Base-by-base conservation (phyloP, 2,329 filamentous ascomycete species). In the Cytospora piceae region DNA sequence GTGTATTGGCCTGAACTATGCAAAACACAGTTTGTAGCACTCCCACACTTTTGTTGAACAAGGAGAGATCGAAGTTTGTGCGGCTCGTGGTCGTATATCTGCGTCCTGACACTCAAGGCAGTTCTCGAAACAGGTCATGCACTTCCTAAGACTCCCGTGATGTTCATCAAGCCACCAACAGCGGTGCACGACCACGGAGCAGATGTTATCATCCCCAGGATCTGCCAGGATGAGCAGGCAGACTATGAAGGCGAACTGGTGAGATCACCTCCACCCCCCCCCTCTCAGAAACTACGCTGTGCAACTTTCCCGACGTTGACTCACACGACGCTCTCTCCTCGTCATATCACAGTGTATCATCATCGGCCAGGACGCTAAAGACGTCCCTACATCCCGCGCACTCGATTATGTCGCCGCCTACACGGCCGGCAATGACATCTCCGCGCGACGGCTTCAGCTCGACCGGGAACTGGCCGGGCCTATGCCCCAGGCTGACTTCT, bases 201-300 rank as follows among this genome's bases (percentile, higher is more conserved):
- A 1, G 70, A 72, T 0, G 71, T 72, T 14, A 71, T 77, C 2
- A 70, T 68, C 4, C 68, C 78, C 4, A 76, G 75, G 7, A 71
- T 72, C 54, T 68, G 75, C 2, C 75, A 73, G 0, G 74, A 79
- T 60, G 74, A 77, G 61, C 74, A 74, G n/a, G 70, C 74, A 12
- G 84, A 86, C 69, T 87, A 86, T 65, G 84, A 86, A 67, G 84
- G 84, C 20, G 84, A 87, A 67, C 78, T 87, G 55, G 83, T 37
- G 34, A 37, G 34, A 37, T 37, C 12, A 11, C 11, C 34, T 12
- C 34, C n/a, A n/a, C 12, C 11, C 34, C 4, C 1, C 5, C 27
- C 27, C 27, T 29, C 5, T 29, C 1, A 15, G 14, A 2, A 37
- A 15, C 1, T 4, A 37, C 34, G 4, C 2, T 37, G 9, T 37